Base-by-base conservation (phyloP, 2,329 filamentous ascomycete species). In the Aureobasidium sp. region DNA sequence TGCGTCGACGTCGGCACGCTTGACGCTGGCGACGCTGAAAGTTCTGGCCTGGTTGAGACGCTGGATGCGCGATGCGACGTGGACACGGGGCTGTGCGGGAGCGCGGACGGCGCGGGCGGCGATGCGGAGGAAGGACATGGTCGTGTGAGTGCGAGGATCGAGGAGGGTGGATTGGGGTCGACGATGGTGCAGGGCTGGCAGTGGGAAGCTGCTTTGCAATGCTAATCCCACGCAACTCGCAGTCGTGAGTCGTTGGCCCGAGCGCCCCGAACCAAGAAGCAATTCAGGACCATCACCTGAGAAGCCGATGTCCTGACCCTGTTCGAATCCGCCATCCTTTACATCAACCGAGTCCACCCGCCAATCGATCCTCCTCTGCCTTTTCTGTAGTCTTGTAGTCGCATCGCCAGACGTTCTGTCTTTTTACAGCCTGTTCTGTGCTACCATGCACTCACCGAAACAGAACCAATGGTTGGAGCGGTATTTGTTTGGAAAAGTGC, bases 11-110 rank as follows among this genome's bases (percentile, higher is more conserved):
- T 68, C 70, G 58, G 69, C 64, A 63, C 68, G 61, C 60, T 68
- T 67, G 59, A 72, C 79, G 68, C 75, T 76, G 67, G 77, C 77
- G 70, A 80, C 81, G 69, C 81, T 81, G 69, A 83, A 80, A 65
- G 65, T 60, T 67, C 66, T 64, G 64, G 65, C 65, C 67, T 68
- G 67, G 57, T 50, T 59, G 43, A 50, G 63, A 38, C 42, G 51
- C 54, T 61, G 60, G 46, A 58, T 29, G 58, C 58, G 58, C 42
- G 55, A 58, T 31, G 49, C 47, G 38, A 54, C 58, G 50, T 49
- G 53, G 57, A 57, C 33, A 66, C 60, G 61, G 62, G 60, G 64
- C 65, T 63, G 62, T 61, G 62, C 55, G 62, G 62, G 35, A 61
- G 66, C 61, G 62, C 54, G 59, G 60, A 63, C 63, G 62, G 66